Conservation (phyloP, 2,329 filamentous ascomycete genomes). For the Rasamsonia emersonii region DNA sequence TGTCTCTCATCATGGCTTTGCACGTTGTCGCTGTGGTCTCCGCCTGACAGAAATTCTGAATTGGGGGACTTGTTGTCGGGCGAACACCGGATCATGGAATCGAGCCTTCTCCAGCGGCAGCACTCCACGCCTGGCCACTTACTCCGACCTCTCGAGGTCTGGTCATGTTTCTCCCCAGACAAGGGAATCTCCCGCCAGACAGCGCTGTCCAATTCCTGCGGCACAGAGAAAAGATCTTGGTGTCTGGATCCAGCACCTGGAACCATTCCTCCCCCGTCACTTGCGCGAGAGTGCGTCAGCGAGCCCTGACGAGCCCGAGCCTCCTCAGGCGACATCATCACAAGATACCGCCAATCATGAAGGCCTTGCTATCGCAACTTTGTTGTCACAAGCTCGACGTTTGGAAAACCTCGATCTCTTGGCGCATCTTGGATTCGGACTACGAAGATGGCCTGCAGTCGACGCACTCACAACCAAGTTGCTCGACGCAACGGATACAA, state of each 20-base stretch:
- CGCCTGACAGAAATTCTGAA: background rate
- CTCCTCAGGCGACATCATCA: background rate
- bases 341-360: constrained; percentile 14
- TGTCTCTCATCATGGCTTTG: constrained; percentile 11
- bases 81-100: background rate
- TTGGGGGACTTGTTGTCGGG: background rate
- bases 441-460: constrained; percentile 34
- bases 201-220: constrained; percentile 10
- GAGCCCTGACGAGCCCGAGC: constrained; percentile 5
- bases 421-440: constrained; percentile 29
- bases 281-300: constrained; percentile 13
- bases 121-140: too few relatives aligned
- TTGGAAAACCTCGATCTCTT: constrained; percentile 27
- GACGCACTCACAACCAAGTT: constrained; percentile 29
- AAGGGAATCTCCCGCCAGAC: constrained; percentile 1
- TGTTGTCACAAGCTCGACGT: constrained; percentile 22
- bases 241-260: constrained; percentile 27
- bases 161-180: constrained; percentile 1
- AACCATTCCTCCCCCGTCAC: constrained; percentile 23
- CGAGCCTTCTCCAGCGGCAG: too few relatives aligned
- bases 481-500: constrained; percentile 28
- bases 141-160: constrained; percentile 1
- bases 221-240: constrained; percentile 16
- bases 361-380: constrained; percentile 21
- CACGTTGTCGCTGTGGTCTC: constrained; percentile 4